These are phyloP conservation scores for Metschnikowia anglica DNA, from an alignment of 805 yeast genomes.

Conservation along the genomic window DNA sequence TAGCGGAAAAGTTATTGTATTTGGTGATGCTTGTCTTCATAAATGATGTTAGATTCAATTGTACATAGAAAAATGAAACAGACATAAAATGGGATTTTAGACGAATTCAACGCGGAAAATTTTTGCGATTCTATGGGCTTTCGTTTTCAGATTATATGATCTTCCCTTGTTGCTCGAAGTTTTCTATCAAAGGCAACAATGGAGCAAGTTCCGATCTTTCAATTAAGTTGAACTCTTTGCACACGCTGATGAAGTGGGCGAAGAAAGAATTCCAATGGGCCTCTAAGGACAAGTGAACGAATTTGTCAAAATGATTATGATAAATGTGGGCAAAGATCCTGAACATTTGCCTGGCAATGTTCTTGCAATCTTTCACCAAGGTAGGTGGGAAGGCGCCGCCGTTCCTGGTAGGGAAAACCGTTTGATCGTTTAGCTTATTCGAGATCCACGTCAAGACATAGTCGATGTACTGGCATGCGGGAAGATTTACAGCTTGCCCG, in stretches of 20 bases:
- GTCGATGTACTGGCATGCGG: slow-evolving; percentile 92
- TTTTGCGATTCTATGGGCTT: too few species aligned
- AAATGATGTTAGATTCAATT: slow-evolving; percentile 1
- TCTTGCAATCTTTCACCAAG: slow-evolving; percentile 77
- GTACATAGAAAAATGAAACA: slow-evolving; percentile 8
- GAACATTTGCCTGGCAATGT: slow-evolving; percentile 88
- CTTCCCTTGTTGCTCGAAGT: slow-evolving; percentile 83
- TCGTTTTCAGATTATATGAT: slow-evolving; percentile 50
- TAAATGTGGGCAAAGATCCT: slow-evolving; percentile 94
- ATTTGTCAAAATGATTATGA: slow-evolving; percentile 90
- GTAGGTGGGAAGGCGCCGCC: slow-evolving; percentile 89
- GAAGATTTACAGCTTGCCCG: slow-evolving; percentile 79
- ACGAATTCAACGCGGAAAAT: background rate
- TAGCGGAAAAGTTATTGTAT: too few species aligned
- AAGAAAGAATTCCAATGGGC: slow-evolving; percentile 98
- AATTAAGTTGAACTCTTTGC: slow-evolving; percentile 77
- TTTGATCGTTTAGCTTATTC: slow-evolving; percentile 83
- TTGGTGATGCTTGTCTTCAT: too few species aligned
- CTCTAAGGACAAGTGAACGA: slow-evolving; percentile 87
- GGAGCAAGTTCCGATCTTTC: slow-evolving; percentile 83
- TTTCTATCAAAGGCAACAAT: slow-evolving; percentile 69
- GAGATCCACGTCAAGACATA: slow-evolving; percentile 88
- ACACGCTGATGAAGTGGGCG: slow-evolving; percentile 88
- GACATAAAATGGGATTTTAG: slow-evolving; percentile 3
- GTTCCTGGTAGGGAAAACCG: slow-evolving; percentile 85